Base-by-base conservation (phyloP, 2,329 filamentous ascomycete genomes). In the Dactylellina haptotyla region DNA sequence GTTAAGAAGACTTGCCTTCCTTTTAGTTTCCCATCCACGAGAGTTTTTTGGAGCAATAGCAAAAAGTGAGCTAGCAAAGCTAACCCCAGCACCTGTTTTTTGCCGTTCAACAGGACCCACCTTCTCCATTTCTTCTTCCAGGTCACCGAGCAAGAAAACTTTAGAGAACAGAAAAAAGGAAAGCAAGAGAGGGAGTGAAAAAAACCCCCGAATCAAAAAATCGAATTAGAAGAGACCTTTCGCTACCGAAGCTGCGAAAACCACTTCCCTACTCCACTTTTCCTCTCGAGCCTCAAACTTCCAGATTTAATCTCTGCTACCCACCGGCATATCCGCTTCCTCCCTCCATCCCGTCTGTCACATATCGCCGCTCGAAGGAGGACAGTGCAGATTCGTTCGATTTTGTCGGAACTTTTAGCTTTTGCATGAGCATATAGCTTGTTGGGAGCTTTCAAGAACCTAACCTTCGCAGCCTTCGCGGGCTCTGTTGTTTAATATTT, bases 51-150 rank as follows among this genome's bases (percentile, higher is more conserved):
- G 34, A 46, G 37, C 39, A 30, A 62, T 39, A 58, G 57, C 57
- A 66, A 9, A 43, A 48, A 66, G 53, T 45, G 56, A 69, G 64
- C 45, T 54, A 69, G 56, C 23, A 58, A 41, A 63, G 59, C 59
- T 66, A 62, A 73, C 61, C 61, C 69, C 54, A 66, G 61, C 48
- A 62, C 41, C 46, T 72, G 32, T 64, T 73, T 65, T 73, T 66
- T 73, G 67, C 61, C 61, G 54, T 73, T 73, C 59, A 57, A 48
- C 69, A 73, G 61, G 69, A 73, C 69, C 69, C 69, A 73, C 69
- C 66, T 62, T 72, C 67, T 72, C 67, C 67, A 66, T 73, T 62
- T 41, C 62, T 41, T 53, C 51, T 46, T 34, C 53, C 59, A 18
- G 57, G 48, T 71, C 58, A 50, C 41, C 65, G 46, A 54, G 34